These are phyloP conservation scores for Talaromyces liani DNA, from an alignment of 495 filamentous ascomycete genomes.

Conservation along the genomic window DNA sequence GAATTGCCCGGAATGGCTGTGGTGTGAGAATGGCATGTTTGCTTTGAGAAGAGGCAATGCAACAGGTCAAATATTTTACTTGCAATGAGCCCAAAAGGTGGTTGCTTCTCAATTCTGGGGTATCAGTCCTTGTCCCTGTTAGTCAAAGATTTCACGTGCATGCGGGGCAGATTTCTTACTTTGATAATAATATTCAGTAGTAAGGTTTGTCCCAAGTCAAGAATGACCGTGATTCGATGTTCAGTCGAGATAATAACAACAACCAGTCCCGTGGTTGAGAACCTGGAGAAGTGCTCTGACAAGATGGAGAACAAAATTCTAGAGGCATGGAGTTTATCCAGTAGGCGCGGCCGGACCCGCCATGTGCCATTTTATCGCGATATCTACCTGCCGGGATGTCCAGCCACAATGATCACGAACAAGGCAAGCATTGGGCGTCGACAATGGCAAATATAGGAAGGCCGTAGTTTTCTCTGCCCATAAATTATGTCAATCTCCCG, in stretches of 20 bases:
- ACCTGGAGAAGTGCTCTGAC: not conserved
- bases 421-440: not conserved
- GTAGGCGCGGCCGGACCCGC: constrained; percentile 6
- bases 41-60: not conserved
- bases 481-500: constrained; percentile 16
- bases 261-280: not conserved
- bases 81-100: not conserved
- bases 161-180: not conserved
- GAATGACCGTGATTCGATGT: not conserved
- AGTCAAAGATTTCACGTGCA: not conserved
- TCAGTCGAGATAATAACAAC: not conserved
- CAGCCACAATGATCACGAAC: not conserved
- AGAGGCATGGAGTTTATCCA: not conserved
- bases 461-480: not conserved
- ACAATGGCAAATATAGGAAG: not conserved
- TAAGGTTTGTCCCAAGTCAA: not conserved
- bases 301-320: not conserved
- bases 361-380: not conserved
- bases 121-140: not conserved
- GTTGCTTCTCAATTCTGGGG: not conserved
- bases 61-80: not conserved
- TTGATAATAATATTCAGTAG: not conserved
- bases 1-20: constrained; percentile 97
- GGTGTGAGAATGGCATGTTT: constrained; percentile 93
- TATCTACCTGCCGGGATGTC: not conserved